phyloP scores from a whole-genome alignment of 495 filamentous ascomycete genomes.

The Neurospora hispaniola region DNA sequence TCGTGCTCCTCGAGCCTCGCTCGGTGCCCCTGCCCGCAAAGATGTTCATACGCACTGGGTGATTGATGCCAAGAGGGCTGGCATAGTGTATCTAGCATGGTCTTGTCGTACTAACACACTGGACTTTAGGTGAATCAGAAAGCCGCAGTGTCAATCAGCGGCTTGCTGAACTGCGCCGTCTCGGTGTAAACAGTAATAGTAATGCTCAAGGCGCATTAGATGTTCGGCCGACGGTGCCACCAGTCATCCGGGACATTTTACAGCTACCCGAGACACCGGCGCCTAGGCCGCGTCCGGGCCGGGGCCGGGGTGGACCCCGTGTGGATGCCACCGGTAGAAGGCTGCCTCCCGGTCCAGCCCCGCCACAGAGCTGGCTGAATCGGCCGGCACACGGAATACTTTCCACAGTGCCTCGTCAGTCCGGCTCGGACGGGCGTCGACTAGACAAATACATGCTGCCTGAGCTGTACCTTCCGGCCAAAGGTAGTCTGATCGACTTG shows the following conservation, averaged over 20 bases:
- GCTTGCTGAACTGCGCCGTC: slow-evolving; percentile 37
- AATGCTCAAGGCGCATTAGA: slow-evolving; percentile 9
- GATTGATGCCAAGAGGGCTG: background rate
- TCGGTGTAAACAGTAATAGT: slow-evolving; percentile 11
- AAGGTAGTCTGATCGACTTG: slow-evolving; percentile 45
- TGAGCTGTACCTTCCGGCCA: slow-evolving; percentile 24
- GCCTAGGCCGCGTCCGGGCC: slow-evolving; percentile 48
- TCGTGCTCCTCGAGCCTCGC: background rate
- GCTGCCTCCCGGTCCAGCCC: slow-evolving; percentile 53
- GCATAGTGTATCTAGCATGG: background rate
- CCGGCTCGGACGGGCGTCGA: background rate
- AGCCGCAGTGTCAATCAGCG: slow-evolving; percentile 39
- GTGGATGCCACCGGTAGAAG: slow-evolving; percentile 34
- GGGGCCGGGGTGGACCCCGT: slow-evolving; percentile 12
- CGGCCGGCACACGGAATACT: background rate
- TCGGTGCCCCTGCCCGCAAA: background rate
- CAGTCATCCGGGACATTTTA: slow-evolving; percentile 47
- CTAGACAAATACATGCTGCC: slow-evolving; percentile 23
- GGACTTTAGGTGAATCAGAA: slow-evolving; percentile 8
- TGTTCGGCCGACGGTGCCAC: slow-evolving; percentile 33
- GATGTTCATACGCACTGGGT: background rate
- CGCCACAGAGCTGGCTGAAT: slow-evolving; percentile 60
- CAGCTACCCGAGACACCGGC: slow-evolving; percentile 61
- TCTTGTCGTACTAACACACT: background rate
- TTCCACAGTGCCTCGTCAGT: background rate